Base-by-base conservation (phyloP, 192 early-diverging fungal species). In the Backusella luteola region DNA sequence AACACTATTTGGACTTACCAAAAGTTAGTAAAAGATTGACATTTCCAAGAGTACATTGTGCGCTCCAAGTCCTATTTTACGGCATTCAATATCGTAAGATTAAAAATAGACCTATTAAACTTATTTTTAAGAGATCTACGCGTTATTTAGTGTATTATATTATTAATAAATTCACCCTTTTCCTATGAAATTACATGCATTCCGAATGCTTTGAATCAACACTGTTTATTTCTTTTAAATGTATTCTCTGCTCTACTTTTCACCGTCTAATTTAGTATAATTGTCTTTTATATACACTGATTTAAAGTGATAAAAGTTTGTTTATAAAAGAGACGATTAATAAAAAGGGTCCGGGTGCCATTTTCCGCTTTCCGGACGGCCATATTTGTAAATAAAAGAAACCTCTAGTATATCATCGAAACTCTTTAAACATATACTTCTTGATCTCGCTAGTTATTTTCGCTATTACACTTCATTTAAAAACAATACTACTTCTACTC, bases 31-130 rank as follows among this genome's bases (percentile, higher is more conserved):
- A 21, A 2, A 8, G 21, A 56, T 56, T 56, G 53, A 26, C 19
- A 56, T 56, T 56, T 56, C n/a, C 53, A 56, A 56, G 53, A 21
- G 53, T 56, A 56, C 53, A 56, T 56, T 56, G 53, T 56, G 6
- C 19, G 23, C 53, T 21, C 19, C 21, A 21, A 56, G 21, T 56
- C 21, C n/a, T 56, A 56, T 56, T 56, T n/a, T 26, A 56, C 7
- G 52, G 52, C 8, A 56, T 9, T 56, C 53, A 56, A 56, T 21
- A 56, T 56, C 7, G 52, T 53, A 56, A 56, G 21, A 21, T 21
- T 56, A 56, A 56, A 56, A 23, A 56, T 56, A 56, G 53, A 23
- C 53, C 53, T 21, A 56, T 56, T 21, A 56, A 9, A n/a, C 8
- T 56, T 56, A 21, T 56, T 19, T 21, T 56, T 56, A 21, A 56